Base-by-base conservation (phyloP, 768 basidiomycete species). In the Suillus weaverae region DNA sequence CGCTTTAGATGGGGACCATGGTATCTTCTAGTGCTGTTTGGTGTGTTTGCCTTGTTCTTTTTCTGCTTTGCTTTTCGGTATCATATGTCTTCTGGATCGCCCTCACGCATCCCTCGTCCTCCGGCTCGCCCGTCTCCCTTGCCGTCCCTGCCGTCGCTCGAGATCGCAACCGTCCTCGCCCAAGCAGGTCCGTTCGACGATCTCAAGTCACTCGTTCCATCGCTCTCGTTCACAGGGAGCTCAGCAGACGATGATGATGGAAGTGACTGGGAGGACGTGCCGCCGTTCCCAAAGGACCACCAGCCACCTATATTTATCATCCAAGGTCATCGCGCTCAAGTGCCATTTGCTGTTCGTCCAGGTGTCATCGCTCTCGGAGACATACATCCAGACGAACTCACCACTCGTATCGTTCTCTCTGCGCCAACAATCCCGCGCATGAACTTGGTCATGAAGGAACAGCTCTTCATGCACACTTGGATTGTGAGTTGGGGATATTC, bases 381-480 rank as follows among this genome's bases (percentile, higher is more conserved):
- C 64, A 44, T 72, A 30, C 65, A 32, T 32, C n/a, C 54, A 33
- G 72, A 69, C 44, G 71, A 74, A 65, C 68, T 67, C 41, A 51
- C 60, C 14, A 9, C 33, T 50, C 44, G 43, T 48, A 62, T 63
- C 18, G 63, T 75, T 51, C 62, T 73, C 56, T 74, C 78, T 13
- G 68, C 70, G 26, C 79, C 78, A 18, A 80, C 78, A 4, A 53
- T 66, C n/a, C 77, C 79, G 26, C 78, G 79, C 48, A 70, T 80
- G 71, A 75, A 71, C 36, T 32, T 73, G 66, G 70, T 79, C 72
- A 68, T 80, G 38, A 71, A 68, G 66, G 79, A 80, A 64, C 72
- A 66, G 6, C 61, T 80, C 30, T 78, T 73, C 50, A 71, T 80
- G 32, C 69, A 70, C 50, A 70, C 67, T 41, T 80, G 79, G 79